phyloP scores from a whole-genome alignment of 108 stramenopile species.

The Asterionellopsis glacialis region DNA sequence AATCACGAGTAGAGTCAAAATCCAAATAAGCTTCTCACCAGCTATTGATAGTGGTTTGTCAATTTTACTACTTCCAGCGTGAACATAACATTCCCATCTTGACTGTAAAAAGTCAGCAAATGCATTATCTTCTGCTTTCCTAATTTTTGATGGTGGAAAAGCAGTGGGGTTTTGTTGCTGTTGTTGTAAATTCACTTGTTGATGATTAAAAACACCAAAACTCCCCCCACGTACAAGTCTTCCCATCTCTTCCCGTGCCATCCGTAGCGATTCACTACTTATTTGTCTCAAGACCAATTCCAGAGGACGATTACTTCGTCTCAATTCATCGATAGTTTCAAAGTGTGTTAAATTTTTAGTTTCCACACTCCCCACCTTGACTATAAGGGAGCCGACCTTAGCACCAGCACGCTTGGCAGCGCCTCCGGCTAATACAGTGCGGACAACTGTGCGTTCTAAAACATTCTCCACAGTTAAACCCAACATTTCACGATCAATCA shows the following conservation, averaged over 20 bases:
- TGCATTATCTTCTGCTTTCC: slow-evolving; percentile 17
- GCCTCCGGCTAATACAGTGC: slow-evolving; percentile 76
- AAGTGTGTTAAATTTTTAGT: slow-evolving; percentile 84
- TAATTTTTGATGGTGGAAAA: slow-evolving; percentile 9
- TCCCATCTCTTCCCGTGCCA: slow-evolving; percentile 84
- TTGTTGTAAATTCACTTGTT: not conserved
- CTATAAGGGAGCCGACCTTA: slow-evolving; percentile 75
- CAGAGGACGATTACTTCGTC: slow-evolving; percentile 77
- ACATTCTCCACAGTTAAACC: slow-evolving; percentile 91
- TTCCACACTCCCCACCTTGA: slow-evolving; percentile 77
- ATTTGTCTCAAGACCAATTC: slow-evolving; percentile 68
- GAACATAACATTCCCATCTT: slow-evolving; percentile 13
- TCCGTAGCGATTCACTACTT: slow-evolving; percentile 51
- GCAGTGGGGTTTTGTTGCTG: not conserved
- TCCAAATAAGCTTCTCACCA: slow-evolving; percentile 71
- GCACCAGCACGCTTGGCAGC: slow-evolving; percentile 82
- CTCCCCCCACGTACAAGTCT: slow-evolving; percentile 73
- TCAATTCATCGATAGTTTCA: slow-evolving; percentile 86
- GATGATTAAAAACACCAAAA: slow-evolving; percentile 39
- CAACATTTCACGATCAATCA: slow-evolving; percentile 81
- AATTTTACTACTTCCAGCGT: slow-evolving; percentile 21
- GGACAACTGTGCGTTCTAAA: slow-evolving; percentile 81
- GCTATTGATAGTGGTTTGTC: slow-evolving; percentile 58
- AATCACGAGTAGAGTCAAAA: slow-evolving; percentile 64
- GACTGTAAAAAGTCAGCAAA: slow-evolving; percentile 33